Base-by-base conservation (phyloP, 306 rosid species). In the Casuarina cunninghamiana region DNA sequence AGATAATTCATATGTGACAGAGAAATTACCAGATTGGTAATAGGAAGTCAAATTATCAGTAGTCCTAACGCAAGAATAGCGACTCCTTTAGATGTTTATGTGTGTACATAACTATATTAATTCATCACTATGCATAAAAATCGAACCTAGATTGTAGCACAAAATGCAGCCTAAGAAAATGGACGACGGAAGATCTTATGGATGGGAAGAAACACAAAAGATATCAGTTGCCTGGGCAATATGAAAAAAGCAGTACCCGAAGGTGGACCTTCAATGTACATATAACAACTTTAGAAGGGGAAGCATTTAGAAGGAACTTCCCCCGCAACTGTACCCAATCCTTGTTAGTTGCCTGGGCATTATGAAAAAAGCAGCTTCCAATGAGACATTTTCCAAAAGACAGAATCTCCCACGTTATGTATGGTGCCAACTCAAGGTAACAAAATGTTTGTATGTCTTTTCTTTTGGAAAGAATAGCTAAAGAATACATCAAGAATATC, bases 221-320 rank as follows among this genome's bases (percentile, higher is more conserved):
- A 95, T 95, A 87, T 92, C 32, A 70, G 97, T 90, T 78, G 97
- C 96, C 96, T 95, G 91, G 84, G 89, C 96, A 78, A 97, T 95
- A 72, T 13, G 12, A 63, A 66, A 72, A 84, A 48, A 85, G 66
- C 98, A 2, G 86, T 84, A 77, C 97, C 97, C 1, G 94, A 72
- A 6, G 96, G 91, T 6, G 98, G 98, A 66, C 98, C 98, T 91
- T 95, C 98, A 3, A 95, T 70, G 32, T 26, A 87, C 89, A 95
- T 79, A 95, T 78, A 11, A 91, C 84, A 19, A 91, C 94, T 88
- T 79, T 90, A 46, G 97, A 86, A 2, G 93, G 86, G 35, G 97
- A 91, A 73, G 88, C 93, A 72, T 95, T 95, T 49, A 95, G 78
- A 53, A 95, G 98, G 87, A 95, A 95, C 69, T 92, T 95, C 75